Base-by-base conservation (phyloP, 257 asterid species). In the Gentiana dahurica region DNA sequence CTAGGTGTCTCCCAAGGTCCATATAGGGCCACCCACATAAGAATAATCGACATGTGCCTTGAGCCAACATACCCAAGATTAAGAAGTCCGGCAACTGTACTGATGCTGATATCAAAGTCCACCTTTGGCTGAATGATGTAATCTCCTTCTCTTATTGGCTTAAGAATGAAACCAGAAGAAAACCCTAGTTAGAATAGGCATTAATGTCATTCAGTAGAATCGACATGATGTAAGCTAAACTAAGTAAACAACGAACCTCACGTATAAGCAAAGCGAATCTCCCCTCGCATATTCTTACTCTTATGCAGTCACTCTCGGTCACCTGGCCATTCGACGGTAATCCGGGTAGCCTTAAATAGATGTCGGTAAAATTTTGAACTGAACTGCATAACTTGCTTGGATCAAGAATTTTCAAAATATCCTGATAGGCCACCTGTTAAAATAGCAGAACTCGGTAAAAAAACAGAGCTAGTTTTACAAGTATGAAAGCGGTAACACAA, bases 51-150 rank as follows among this genome's bases (percentile, higher is more conserved):
- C 24, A 24, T 24, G 24, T 0, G 24, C 24, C 24, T 24, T 24
- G 24, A 41, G 6, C 46, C 34, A 55, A 82, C 90, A 58, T 83
- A 92, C 99, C 99, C 99, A 34, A 92, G 93, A 68, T 85, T 92
- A 67, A 92, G 95, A 73, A 92, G 94, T 39, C 99, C 99, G 6
- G 97, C 93, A 54, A 92, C 99, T 3, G 99, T 92, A 76, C 86
- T 81, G 68, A 88, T 92, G 91, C 99, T 83, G 85, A 92, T 92
- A 75, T 92, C 99, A 64, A 92, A 92, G 81, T 92, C 99, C 73
- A 92, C 99, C 73, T 92, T 92, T 38, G 99, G 99, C 78, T 92
- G 99, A 71, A 92, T 86, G 62, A 92, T 86, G 61, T 79, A 92
- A 72, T 83, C 66, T 37, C 97, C 99, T 81, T 91, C 98, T 74